Evolutionary conservation across 2,329 filamentous ascomycete genomes (phyloP), one percentile per base, ranked within the genome.

Genomic region (Cercospora nicotianae): DNA sequence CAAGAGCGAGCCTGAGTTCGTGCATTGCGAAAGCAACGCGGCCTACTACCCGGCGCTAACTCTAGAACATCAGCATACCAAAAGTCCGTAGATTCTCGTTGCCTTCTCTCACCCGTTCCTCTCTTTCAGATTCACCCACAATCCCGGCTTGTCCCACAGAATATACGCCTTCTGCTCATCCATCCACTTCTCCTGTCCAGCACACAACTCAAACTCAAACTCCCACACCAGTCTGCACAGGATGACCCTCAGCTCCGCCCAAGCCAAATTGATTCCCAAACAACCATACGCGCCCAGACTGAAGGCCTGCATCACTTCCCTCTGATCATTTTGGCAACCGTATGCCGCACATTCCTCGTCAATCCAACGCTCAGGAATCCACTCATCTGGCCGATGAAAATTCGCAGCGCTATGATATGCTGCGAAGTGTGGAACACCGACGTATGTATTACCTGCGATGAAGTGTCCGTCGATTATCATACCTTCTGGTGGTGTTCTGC

Each of bases 71-170:
- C n/a, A n/a, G n/a, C n/a, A n/a, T n/a, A 28, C 26, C 26, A 6
- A 28, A 28, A 28, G 26, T 28, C 5, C 26, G 6, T 4, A 28
- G 3, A 28, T 28, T 5, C 26, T 5, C 26, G 5, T 5, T 5
- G 26, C 26, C 26, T 5, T 4, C 5, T 5, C 18, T 20, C 20
- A 53, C 4, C 10, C 20, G 3, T 53, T 2, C 8, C 45, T 53
- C 12, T 23, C 48, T 7, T 53, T 53, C 20, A 26, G 5, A 13
- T 53, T 28, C 48, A 53, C 48, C 18, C 18, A 53, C 20, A 53
- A 13, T 5, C 10, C 48, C 12, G 48, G 48, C 48, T 84, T 83
- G 73, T 91, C 20, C 48, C 48, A 53, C 20, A 53, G 20, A 23
- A 48, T 48, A 13, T 48, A 48, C 45, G 45, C 45, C 45, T 48